Evolutionary conservation across 2,329 filamentous ascomycete species (phyloP).

Genomic region (Chrysosporium queenslandicum): DNA sequence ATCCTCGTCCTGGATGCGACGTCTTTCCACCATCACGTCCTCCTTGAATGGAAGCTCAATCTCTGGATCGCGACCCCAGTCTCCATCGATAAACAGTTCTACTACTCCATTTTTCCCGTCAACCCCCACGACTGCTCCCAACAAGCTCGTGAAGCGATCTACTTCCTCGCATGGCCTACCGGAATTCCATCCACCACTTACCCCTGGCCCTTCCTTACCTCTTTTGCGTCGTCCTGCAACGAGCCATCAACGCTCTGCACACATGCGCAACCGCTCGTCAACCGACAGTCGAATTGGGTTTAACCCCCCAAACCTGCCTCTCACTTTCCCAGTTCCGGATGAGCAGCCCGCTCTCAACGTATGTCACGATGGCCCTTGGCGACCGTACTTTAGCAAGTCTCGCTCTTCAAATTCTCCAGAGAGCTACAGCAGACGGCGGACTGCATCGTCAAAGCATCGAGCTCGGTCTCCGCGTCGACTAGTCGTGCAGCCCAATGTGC

Average conservation of each 20-base stretch:
- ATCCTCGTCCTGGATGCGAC: constrained; percentile 47
- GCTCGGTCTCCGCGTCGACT: constrained; percentile 35
- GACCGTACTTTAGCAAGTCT: constrained; percentile 33
- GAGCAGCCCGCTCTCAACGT: constrained; percentile 9
- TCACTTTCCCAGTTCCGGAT: constrained; percentile 18
- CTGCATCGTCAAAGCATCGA: constrained; percentile 29
- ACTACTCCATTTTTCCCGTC: constrained; percentile 38
- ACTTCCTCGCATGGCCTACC: constrained; percentile 43
- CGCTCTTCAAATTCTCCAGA: constrained; percentile 17
- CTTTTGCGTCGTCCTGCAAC: constrained; percentile 51
- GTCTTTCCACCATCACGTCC: constrained; percentile 44
- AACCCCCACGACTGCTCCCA: constrained; percentile 35
- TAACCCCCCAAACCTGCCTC: not conserved
- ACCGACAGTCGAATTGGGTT: constrained; percentile 18
- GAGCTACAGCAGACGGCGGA: constrained; percentile 29
- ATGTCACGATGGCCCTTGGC: constrained; percentile 23
- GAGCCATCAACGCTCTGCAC: constrained; percentile 52
- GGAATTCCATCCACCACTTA: constrained; percentile 28
- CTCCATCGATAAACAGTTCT: constrained; percentile 46
- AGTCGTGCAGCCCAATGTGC: constrained; percentile 34
- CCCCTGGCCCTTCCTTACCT: constrained; percentile 35
- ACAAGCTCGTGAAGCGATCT: constrained; percentile 55
- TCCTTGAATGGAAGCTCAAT: constrained; percentile 39
- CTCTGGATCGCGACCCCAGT: constrained; percentile 42
- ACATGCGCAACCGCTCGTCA: constrained; percentile 39